Evolutionary conservation across 2,329 filamentous ascomycete genomes (phyloP).

Genomic region (Trichoderma pleuroti): DNA sequence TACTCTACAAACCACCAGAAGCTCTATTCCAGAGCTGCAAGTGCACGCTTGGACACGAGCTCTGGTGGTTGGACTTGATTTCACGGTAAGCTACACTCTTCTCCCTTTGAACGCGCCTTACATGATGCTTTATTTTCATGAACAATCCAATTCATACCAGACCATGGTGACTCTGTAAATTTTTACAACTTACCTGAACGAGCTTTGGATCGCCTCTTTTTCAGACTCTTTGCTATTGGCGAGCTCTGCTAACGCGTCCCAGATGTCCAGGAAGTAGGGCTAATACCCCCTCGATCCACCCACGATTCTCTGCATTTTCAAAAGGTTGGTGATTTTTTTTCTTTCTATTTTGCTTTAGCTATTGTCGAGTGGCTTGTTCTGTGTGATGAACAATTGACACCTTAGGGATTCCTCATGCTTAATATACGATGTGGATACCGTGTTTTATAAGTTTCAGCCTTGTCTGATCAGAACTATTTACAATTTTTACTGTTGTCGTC

Average conservation of each 20-base stretch:
- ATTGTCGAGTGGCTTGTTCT: conserved; percentile 32
- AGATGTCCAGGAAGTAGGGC: conserved; percentile 2
- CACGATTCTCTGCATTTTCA: conserved; percentile 20
- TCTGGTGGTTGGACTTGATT: conserved; percentile 14
- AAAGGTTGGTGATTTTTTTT: conserved; percentile 45
- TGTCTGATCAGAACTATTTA: conserved; percentile 53
- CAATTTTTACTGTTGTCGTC: conserved; percentile 25
- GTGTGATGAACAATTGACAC: conserved; percentile 60
- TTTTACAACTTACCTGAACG: conserved; percentile 57
- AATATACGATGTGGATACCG: conserved; percentile 62
- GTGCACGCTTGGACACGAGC: conserved; percentile 17
- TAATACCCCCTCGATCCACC: not conserved
- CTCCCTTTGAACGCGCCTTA: conserved; percentile 20
- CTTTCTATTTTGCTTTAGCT: conserved; percentile 5
- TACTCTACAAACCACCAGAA: conserved; percentile 18
- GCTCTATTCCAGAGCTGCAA: conserved; percentile 22
- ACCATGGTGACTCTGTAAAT: conserved; percentile 50
- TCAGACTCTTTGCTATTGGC: not conserved
- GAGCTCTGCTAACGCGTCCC: conserved; percentile 22
- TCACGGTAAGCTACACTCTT: conserved; percentile 16
- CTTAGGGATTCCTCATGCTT: conserved; percentile 66
- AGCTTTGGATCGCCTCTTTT: conserved; percentile 24
- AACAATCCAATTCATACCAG: conserved; percentile 64
- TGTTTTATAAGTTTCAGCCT: conserved; percentile 62
- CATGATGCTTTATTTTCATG: conserved; percentile 39